These are phyloP conservation scores for Botrytis fragariae DNA, from an alignment of 2,329 filamentous ascomycete genomes.

Conservation along the genomic window DNA sequence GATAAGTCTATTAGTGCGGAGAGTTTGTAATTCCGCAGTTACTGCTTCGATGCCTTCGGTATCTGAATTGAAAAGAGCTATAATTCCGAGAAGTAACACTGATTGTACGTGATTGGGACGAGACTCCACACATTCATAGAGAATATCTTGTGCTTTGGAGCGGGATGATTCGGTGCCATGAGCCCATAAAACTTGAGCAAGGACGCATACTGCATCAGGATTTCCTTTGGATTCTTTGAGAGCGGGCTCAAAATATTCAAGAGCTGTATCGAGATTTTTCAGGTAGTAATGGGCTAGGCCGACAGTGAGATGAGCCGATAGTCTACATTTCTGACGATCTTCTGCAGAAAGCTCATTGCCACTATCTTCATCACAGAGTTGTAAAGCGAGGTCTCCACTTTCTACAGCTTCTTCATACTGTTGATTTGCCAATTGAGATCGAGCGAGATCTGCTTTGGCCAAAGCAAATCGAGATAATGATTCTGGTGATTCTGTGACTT, in stretches of 20 bases:
- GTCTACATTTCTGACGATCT: slow-evolving; percentile 65
- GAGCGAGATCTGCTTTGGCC: slow-evolving; percentile 81
- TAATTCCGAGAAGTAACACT: slow-evolving; percentile 76
- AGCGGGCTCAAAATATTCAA: slow-evolving; percentile 76
- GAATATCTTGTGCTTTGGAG: slow-evolving; percentile 70
- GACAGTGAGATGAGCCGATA: slow-evolving; percentile 82
- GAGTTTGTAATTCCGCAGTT: slow-evolving; percentile 67
- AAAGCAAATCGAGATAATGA: slow-evolving; percentile 76
- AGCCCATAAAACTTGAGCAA: slow-evolving; percentile 92
- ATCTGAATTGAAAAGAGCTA: slow-evolving; percentile 79
- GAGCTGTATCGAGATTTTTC: slow-evolving; percentile 63
- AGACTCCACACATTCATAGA: slow-evolving; percentile 77
- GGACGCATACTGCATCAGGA: slow-evolving; percentile 80
- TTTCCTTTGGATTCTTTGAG: slow-evolving; percentile 72
- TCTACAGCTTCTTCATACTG: slow-evolving; percentile 69
- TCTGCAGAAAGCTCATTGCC: slow-evolving; percentile 64
- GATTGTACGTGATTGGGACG: slow-evolving; percentile 75
- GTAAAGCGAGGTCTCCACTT: slow-evolving; percentile 76
- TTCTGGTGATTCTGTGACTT: slow-evolving; percentile 72
- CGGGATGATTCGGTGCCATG: slow-evolving; percentile 73
- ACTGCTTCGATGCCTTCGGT: slow-evolving; percentile 78
- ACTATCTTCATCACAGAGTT: slow-evolving; percentile 71
- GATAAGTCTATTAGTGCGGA: slow-evolving; percentile 67
- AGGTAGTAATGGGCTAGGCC: slow-evolving; percentile 79
- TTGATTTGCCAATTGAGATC: slow-evolving; percentile 71